Base-by-base conservation (phyloP, 176 grass and related monocot genomes). In the Carex kokanica region DNA sequence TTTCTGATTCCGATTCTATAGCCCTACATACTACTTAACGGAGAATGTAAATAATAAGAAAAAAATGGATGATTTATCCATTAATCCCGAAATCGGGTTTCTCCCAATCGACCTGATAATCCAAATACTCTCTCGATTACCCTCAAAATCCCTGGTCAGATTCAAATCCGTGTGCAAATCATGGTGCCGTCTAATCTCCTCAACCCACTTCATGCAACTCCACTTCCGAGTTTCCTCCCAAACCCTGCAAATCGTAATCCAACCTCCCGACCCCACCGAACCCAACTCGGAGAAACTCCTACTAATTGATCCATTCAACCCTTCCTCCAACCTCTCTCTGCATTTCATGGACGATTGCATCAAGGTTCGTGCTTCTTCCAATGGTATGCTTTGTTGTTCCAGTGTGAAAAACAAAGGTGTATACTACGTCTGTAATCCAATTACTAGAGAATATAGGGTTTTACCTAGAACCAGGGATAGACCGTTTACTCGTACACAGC, bases 291-390 rank as follows among this genome's bases (percentile, higher is more conserved):
- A 82, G n/a, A 51, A 75, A n/a, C 47, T 74, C 15, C 15, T 82
- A 13, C 20, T 29, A 15, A 43, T 86, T 51, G 79, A 89, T 60
- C 78, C 64, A 20, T 86, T 78, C 20, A 53, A 2, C 3, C 61
- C 36, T 55, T 57, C 82, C 1, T 74, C 80, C 3, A 34, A 65
- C 11, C 68, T 90, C 12, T 80, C 88, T 25, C 32, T 90, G 36
- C 20, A 78, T 72, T 90, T 90, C 54, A 34, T 90, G 53, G 71
- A 86, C 25, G 88, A 90, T 74, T 78, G 85, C 54, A 61, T 90
- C 72, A 86, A 90, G 72, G 70, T 90, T 20, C 81, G 84, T 43
- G 88, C 88, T 21, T 90, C 88, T 59, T 90, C 84, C 64, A 84
- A 90, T 62, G 88, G 88, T 0, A 36, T 86, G 16, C 59, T 86